phyloP scores from a whole-genome alignment of 2,329 filamentous ascomycete species.

The Trichoderma sp. region DNA sequence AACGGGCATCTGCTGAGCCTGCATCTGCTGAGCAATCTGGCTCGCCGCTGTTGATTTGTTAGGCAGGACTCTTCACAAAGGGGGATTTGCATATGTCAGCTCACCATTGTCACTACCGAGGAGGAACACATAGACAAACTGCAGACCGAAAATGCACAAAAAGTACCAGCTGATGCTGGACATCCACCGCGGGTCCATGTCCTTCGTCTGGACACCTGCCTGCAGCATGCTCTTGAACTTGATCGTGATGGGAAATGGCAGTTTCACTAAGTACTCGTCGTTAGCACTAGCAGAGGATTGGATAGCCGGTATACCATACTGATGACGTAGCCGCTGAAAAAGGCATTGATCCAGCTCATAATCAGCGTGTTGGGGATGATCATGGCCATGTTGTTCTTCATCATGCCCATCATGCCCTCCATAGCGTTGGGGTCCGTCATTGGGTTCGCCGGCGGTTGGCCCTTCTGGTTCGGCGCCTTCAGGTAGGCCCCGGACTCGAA shows the following conservation, averaged over 20 bases:
- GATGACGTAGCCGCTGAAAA: constrained; percentile 97
- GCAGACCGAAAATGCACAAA: constrained; percentile 91
- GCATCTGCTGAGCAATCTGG: constrained; percentile 90
- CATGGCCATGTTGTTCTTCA: constrained; percentile 99
- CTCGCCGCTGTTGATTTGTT: constrained; percentile 67
- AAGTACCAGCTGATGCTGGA: constrained; percentile 99
- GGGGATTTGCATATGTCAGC: constrained; percentile 38
- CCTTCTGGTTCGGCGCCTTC: constrained; percentile 83
- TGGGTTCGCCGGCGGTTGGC: constrained; percentile 87
- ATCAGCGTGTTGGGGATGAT: constrained; percentile 98
- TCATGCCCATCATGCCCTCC: constrained; percentile 99
- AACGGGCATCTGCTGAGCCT: constrained; percentile 56
- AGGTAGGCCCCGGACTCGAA: constrained; percentile 87
- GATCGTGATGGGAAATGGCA: constrained; percentile 95
- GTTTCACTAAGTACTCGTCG: constrained; percentile 66
- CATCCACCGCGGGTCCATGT: constrained; percentile 98
- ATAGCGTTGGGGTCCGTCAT: constrained; percentile 94
- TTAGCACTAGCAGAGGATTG: constrained; percentile 31
- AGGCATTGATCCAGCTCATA: constrained; percentile 99
- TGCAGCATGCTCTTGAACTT: constrained; percentile 99
- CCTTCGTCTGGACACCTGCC: constrained; percentile 90
- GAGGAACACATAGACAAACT: constrained; percentile 96
- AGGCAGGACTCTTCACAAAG: neutral
- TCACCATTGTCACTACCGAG: constrained; percentile 93
- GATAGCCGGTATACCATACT: constrained; percentile 55